Conservation (phyloP, 1,284 basidiomycete species). For the Cryptococcus sp. region DNA sequence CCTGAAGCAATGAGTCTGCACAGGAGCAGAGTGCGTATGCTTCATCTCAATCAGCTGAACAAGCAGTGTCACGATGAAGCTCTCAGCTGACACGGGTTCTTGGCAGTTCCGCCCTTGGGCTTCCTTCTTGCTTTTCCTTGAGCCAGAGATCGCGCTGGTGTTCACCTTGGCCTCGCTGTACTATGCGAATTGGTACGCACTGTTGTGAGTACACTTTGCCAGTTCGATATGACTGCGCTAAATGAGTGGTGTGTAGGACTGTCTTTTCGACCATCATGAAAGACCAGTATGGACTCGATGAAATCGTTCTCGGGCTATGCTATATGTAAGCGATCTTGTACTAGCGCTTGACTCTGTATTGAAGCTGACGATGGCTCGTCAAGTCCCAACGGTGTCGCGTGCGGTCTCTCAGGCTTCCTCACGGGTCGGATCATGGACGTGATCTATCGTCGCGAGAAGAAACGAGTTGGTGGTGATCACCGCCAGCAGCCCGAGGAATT, state of each 20-base stretch:
- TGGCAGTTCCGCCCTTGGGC: constrained; percentile 35
- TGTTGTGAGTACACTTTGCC: constrained; percentile 26
- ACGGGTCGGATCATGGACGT: constrained; percentile 41
- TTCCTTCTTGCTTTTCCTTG: constrained; percentile 34
- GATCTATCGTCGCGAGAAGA: constrained; percentile 34
- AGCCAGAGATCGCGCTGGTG: constrained; percentile 39
- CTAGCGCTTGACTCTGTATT: neutral
- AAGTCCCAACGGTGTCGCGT: constrained; percentile 41
- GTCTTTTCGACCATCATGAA: constrained; percentile 42
- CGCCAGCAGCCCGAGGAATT: constrained; percentile 30
- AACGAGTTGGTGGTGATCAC: constrained; percentile 36
- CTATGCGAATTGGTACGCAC: constrained; percentile 42
- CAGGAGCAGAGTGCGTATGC: constrained; percentile 20
- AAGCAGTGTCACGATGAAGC: too few species aligned
- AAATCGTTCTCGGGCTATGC: constrained; percentile 39
- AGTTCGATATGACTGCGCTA: neutral
- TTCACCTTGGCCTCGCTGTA: constrained; percentile 37
- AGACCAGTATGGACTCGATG: constrained; percentile 32
- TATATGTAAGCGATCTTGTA: constrained; percentile 37
- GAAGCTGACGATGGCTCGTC: neutral
- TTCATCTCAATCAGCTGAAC: too few species aligned
- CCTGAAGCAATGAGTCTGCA: constrained; percentile 3
- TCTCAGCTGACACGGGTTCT: neutral
- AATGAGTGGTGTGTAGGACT: constrained; percentile 21
- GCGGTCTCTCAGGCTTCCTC: constrained; percentile 29